Evolutionary conservation across 805 yeast species (phyloP).

Genomic region (Metschnikowia santaceciliae): DNA sequence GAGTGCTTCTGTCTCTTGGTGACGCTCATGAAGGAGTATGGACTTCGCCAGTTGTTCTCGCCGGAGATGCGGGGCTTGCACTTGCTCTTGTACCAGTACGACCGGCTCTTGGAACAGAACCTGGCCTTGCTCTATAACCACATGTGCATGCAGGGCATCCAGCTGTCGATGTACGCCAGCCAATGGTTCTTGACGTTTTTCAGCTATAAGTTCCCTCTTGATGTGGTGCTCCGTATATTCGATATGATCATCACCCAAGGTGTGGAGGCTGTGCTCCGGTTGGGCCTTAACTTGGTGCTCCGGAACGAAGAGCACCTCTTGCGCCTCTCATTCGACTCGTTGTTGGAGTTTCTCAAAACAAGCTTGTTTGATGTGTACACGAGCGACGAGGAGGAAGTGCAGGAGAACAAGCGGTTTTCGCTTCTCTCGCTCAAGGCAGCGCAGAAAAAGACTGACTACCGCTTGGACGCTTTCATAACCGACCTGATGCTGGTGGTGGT

Average conservation of each 20-base stretch:
- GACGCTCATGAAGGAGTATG: constrained; percentile 79
- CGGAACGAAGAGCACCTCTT: constrained; percentile 60
- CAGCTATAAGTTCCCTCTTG: constrained; percentile 91
- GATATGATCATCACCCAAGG: constrained; percentile 93
- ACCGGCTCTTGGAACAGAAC: constrained; percentile 73
- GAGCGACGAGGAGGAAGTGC: constrained; percentile 27
- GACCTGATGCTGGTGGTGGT: constrained; percentile 76
- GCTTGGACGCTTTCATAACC: constrained; percentile 67
- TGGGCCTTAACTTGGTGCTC: constrained; percentile 76
- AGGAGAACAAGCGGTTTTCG: constrained; percentile 13
- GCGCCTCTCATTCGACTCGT: constrained; percentile 65
- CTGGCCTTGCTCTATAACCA: constrained; percentile 73
- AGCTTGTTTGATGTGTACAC: constrained; percentile 70
- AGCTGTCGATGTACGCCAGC: constrained; percentile 93
- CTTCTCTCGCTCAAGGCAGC: constrained; percentile 23
- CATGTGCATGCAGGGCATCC: constrained; percentile 78
- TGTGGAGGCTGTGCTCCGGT: constrained; percentile 75
- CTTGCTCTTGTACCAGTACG: constrained; percentile 82
- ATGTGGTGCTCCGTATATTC: constrained; percentile 79
- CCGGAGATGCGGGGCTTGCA: constrained; percentile 95
- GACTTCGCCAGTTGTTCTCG: constrained; percentile 69
- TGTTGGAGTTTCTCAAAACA: constrained; percentile 75
- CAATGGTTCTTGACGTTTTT: constrained; percentile 97
- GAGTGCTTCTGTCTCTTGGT: constrained; percentile 83
- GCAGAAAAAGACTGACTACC: constrained; percentile 20